Percentiles rank a stretch among this genome's conserved stretches.
Conservation (phyloP, 208 protist genomes). For the Angomonas deanei region DNA sequence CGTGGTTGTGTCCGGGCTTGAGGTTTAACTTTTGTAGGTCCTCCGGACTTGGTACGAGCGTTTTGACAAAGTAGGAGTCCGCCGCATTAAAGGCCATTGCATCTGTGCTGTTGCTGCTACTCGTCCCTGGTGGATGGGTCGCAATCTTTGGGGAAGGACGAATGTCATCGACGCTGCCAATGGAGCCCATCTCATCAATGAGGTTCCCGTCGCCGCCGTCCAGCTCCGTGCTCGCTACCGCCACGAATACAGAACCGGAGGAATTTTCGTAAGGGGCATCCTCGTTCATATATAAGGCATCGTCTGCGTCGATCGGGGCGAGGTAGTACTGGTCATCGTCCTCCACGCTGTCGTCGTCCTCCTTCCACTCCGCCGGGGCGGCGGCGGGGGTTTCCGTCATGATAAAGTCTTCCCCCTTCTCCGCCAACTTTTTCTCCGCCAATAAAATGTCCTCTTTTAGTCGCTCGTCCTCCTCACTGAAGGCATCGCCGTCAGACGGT, state of each 20-base stretch:
- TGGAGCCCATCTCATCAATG: background rate
- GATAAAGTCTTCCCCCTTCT: background rate
- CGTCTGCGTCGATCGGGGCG: constrained; percentile 9
- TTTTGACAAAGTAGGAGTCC: constrained; percentile 49
- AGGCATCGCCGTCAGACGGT: background rate
- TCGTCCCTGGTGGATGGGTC: background rate
- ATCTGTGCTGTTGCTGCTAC: too few relatives aligned
- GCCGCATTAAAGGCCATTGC: background rate
- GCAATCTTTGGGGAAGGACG: background rate
- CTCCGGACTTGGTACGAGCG: constrained; percentile 77
- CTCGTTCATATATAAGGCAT: too few relatives aligned
- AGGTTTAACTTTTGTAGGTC: constrained; percentile 90
- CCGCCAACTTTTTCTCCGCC: too few relatives aligned
- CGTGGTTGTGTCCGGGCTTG: constrained; percentile 82
- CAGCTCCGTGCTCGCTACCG: too few relatives aligned
- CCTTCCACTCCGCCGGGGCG: background rate
- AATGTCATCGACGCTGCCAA: background rate
- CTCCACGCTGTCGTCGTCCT: background rate
- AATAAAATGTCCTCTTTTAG: background rate
- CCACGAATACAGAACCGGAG: too few relatives aligned
- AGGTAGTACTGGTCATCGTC: constrained; percentile 7
- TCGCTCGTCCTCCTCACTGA: background rate
- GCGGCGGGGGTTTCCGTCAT: background rate
- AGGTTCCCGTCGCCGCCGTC: too few relatives aligned
- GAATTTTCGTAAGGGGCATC: too few relatives aligned